phyloP scores from a whole-genome alignment of 1,284 basidiomycete species.

The Tremellales sp. region DNA sequence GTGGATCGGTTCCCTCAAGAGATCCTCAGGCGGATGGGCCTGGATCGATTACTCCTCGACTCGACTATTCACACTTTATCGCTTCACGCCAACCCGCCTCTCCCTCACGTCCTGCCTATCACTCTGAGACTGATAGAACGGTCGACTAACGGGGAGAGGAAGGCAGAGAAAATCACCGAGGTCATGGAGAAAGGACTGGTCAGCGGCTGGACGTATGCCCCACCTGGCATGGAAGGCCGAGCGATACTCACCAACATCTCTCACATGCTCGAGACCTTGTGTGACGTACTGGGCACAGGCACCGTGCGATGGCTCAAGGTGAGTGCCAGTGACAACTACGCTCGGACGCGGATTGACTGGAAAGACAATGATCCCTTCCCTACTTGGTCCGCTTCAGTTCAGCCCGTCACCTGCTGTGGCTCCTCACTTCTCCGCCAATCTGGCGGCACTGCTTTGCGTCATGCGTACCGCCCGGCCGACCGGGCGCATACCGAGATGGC shows the following conservation, averaged over 20 bases:
- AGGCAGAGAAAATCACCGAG: conserved; percentile 27
- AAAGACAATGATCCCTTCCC: conserved; percentile 40
- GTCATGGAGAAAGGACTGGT: conserved; percentile 40
- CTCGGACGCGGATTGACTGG: not conserved
- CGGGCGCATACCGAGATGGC: conserved; percentile 35
- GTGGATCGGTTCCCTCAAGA: conserved; percentile 18
- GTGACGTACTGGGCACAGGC: conserved; percentile 28
- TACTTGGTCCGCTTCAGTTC: conserved; percentile 40
- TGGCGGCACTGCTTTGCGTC: conserved; percentile 31
- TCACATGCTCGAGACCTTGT: conserved; percentile 28
- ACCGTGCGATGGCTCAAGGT: conserved; percentile 47
- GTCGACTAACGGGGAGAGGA: conserved; percentile 15
- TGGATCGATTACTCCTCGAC: conserved; percentile 37
- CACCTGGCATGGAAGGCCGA: conserved; percentile 33
- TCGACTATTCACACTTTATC: conserved; percentile 41
- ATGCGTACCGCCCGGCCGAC: conserved; percentile 23
- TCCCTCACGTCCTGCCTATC: conserved; percentile 28
- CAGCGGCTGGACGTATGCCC: conserved; percentile 42
- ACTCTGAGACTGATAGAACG: conserved; percentile 16
- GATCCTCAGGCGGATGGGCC: conserved; percentile 38
- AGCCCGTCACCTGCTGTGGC: conserved; percentile 30
- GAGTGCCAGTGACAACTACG: conserved; percentile 5
- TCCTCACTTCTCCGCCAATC: conserved; percentile 34
- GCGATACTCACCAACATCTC: conserved; percentile 31
- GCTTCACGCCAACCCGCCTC: conserved; percentile 35